Percentiles rank a stretch among this genome's conserved stretches.
Evolutionary conservation across 129 eudicot genomes (phyloP).

Genomic region (Lactuca sativa): DNA sequence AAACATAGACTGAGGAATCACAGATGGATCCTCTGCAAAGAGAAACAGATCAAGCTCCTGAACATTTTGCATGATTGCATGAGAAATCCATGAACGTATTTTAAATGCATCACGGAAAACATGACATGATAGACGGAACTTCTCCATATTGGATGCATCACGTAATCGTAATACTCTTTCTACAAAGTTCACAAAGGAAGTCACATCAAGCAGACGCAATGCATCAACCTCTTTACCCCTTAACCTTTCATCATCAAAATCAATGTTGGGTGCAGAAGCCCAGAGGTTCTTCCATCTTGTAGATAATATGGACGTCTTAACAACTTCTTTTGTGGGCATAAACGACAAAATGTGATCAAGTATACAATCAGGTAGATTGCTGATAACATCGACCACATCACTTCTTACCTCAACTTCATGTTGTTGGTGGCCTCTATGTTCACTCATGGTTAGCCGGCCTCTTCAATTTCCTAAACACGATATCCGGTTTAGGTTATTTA

Average conservation of each 20-base stretch:
- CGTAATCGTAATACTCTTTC: slow-evolving; percentile 22
- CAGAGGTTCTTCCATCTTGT: slow-evolving; percentile 33
- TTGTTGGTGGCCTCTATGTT: slow-evolving; percentile 22
- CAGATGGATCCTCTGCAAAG: not conserved
- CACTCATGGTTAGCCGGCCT: slow-evolving; percentile 18
- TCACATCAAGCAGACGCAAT: not conserved
- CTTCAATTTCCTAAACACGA: slow-evolving; percentile 18
- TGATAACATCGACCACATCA: slow-evolving; percentile 22
- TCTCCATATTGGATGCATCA: slow-evolving; percentile 8
- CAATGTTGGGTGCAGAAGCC: slow-evolving; percentile 28
- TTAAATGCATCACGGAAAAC: too few species aligned
- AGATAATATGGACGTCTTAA: slow-evolving; percentile 29
- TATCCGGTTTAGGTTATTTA: not conserved
- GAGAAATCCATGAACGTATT: too few species aligned
- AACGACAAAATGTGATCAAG: slow-evolving; percentile 30
- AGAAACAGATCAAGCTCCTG: too few species aligned
- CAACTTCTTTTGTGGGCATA: slow-evolving; percentile 34
- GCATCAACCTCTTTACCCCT: too few species aligned
- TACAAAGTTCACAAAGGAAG: slow-evolving; percentile 25
- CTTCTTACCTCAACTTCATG: slow-evolving; percentile 2
- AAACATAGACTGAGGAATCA: slow-evolving; percentile 26
- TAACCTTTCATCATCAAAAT: slow-evolving; percentile 27
- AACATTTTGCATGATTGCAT: too few species aligned
- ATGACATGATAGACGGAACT: too few species aligned
- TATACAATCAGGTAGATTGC: slow-evolving; percentile 32